Percentiles rank a stretch among this genome's conserved stretches.
These are phyloP conservation scores for Diatrype stigma DNA, from an alignment of 2,329 filamentous ascomycete genomes.

Conservation along the genomic window DNA sequence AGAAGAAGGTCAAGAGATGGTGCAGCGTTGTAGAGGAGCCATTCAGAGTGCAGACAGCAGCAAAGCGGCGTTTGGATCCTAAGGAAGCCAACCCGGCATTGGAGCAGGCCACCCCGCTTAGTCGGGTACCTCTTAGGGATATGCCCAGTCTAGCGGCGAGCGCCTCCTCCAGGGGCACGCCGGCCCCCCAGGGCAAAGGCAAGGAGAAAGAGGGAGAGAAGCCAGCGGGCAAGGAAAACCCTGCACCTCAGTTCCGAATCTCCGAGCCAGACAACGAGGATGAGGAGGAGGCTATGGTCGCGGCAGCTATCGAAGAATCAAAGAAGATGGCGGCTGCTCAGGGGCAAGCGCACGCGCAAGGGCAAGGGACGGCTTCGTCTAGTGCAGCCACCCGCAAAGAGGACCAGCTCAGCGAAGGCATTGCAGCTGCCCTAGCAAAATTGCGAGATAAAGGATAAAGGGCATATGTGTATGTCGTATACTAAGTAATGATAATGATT, in stretches of 20 bases:
- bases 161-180: constrained; percentile 17
- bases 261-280: constrained; percentile 39
- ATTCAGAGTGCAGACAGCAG: constrained; percentile 71
- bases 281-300: constrained; percentile 46
- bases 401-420: constrained; percentile 49
- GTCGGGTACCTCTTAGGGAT: constrained; percentile 37
- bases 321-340: constrained; percentile 35
- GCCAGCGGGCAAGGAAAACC: constrained; percentile 13
- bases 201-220: constrained; percentile 9
- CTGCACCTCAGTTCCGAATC: constrained; percentile 31
- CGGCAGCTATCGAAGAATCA: constrained; percentile 43
- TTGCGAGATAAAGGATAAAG: constrained; percentile 43
- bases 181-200: constrained; percentile 16
- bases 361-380: constrained; percentile 20
- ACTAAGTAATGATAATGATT: background rate
- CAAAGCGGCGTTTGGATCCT: constrained; percentile 38
- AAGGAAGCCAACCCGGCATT: constrained; percentile 22
- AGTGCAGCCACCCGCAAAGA: constrained; percentile 22
- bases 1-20: constrained; percentile 91
- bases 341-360: background rate
- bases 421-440: constrained; percentile 58
- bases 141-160: constrained; percentile 28
- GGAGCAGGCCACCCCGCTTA: constrained; percentile 36
- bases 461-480: background rate
- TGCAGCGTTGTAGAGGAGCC: constrained; percentile 76